Conservation (phyloP, 345 rosid genomes). For the Linum usitatissimum region DNA sequence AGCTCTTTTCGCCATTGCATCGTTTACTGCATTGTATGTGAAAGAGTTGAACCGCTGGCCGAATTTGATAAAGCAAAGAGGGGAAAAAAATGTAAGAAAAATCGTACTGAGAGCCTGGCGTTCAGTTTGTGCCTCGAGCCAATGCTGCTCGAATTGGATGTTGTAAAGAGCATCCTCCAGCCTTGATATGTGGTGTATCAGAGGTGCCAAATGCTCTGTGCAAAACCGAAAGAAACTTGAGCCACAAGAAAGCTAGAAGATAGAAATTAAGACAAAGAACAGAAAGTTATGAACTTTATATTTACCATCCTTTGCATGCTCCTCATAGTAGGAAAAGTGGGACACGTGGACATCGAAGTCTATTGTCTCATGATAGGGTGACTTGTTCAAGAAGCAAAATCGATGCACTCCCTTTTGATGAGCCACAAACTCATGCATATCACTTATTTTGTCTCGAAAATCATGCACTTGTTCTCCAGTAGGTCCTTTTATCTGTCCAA, state of each 20-base stretch:
- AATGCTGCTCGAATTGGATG: constrained; percentile 66
- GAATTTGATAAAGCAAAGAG: not conserved
- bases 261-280: not conserved
- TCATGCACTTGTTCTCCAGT: constrained; percentile 46
- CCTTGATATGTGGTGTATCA: constrained; percentile 49
- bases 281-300: not conserved
- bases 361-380: constrained; percentile 59
- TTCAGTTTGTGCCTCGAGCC: constrained; percentile 75
- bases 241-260: no score
- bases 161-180: constrained; percentile 63
- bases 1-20: constrained; percentile 48
- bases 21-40: constrained; percentile 42
- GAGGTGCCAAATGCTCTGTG: constrained; percentile 56
- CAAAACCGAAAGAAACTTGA: no score
- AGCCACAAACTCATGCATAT: constrained; percentile 52
- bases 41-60: not conserved
- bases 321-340: constrained; percentile 47
- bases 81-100: not conserved
- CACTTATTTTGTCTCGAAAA: constrained; percentile 49
- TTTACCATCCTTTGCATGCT: constrained; percentile 71
- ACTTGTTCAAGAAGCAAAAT: constrained; percentile 62
- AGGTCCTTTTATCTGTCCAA: constrained; percentile 54
- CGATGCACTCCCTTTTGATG: constrained; percentile 51
- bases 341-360: constrained; percentile 66
- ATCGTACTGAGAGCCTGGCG: constrained; percentile 54